Percentiles rank a stretch among this genome's conserved stretches.
phyloP scores from a whole-genome alignment of 1,284 basidiomycete species.

The Ceratobasidium sp. region DNA sequence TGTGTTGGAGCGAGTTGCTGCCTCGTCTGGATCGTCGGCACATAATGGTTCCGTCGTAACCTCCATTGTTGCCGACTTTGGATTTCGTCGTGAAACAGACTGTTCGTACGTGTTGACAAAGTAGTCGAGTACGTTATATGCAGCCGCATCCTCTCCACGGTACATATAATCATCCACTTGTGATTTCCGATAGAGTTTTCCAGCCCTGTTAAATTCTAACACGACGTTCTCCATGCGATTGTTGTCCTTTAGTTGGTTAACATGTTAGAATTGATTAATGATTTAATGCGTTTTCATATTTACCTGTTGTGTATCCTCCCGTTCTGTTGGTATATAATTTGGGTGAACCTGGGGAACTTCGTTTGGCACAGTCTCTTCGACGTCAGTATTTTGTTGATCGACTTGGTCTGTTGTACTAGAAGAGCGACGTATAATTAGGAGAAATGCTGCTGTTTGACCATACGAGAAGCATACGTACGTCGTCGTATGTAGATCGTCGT shows the following conservation, averaged over 20 bases:
- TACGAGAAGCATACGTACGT: neutral
- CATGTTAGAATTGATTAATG: neutral
- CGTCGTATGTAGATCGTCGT: neutral
- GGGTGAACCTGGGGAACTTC: neutral
- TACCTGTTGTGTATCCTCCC: neutral
- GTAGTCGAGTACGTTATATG: constrained; percentile 26
- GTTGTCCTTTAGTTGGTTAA: neutral
- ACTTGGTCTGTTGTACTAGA: neutral
- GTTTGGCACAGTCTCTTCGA: neutral
- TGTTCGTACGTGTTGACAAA: constrained; percentile 27
- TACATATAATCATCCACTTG: constrained; percentile 25
- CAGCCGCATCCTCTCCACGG: neutral
- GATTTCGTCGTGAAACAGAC: neutral
- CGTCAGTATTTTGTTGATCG: neutral
- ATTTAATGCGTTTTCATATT: neutral
- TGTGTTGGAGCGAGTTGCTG: neutral
- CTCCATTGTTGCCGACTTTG: neutral
- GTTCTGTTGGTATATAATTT: neutral
- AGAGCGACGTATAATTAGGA: neutral
- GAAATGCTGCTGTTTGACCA: neutral
- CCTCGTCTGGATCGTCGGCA: neutral
- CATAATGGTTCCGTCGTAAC: too few relatives aligned
- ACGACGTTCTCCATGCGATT: neutral
- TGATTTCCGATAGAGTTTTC: neutral
- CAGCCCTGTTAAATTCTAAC: neutral